These are phyloP conservation scores for Ruellia speciosa DNA, from an alignment of 305 asterid genomes.

Conservation along the genomic window DNA sequence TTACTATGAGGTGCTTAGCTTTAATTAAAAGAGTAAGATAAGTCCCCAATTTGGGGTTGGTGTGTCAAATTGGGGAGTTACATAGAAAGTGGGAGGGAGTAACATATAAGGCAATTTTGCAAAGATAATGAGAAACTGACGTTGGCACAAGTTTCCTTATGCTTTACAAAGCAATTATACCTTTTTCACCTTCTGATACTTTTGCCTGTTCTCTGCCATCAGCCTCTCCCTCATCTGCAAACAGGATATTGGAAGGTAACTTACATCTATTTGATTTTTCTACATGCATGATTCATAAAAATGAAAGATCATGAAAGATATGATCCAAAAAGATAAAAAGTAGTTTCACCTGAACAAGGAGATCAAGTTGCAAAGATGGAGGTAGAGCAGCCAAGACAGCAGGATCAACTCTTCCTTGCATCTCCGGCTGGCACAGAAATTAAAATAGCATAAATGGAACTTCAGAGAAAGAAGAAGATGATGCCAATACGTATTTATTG, in stretches of 20 bases:
- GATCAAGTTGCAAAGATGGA: constrained; percentile 99
- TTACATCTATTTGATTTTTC: constrained; percentile 7
- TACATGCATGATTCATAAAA: neutral
- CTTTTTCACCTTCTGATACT: constrained; percentile 97
- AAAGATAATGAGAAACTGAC: neutral
- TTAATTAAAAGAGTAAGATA: too few species aligned
- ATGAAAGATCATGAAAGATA: constrained; percentile 1
- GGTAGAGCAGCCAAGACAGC: constrained; percentile 89
- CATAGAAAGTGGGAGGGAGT: too few species aligned
- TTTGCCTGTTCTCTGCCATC: constrained; percentile 98
- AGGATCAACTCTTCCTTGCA: constrained; percentile 90
- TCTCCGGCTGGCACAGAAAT: constrained; percentile 52
- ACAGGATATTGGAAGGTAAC: constrained; percentile 22
- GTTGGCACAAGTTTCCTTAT: neutral
- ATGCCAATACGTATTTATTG: constrained; percentile 15
- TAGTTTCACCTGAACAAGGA: constrained; percentile 77
- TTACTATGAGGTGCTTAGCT: too few species aligned
- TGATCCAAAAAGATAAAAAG: constrained; percentile 3
- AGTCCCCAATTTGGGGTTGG: too few species aligned
- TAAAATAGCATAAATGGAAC: neutral
- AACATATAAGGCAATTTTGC: neutral
- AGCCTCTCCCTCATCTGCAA: constrained; percentile 95
- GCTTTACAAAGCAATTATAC: constrained; percentile 25
- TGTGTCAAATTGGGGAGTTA: too few species aligned
- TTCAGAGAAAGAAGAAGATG: neutral